Conservation (phyloP, 352 stramenopile species). For the Phytophthora pini region DNA sequence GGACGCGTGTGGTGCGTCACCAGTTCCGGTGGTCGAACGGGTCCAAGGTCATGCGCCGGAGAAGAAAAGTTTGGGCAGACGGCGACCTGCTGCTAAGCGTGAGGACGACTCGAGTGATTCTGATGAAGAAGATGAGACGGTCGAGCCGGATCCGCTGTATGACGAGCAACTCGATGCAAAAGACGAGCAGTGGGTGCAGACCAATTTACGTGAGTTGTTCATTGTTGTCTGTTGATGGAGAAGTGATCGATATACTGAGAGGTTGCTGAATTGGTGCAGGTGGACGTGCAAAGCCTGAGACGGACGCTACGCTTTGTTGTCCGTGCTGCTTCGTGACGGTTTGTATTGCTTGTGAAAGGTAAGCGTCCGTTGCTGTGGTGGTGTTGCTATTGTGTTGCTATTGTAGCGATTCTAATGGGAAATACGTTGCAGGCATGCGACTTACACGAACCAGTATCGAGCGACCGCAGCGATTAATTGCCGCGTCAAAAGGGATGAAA, state of each 20-base stretch:
- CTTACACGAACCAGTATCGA: constrained; percentile 78
- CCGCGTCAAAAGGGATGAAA: constrained; percentile 71
- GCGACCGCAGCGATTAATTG: constrained; percentile 70
- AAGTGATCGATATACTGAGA: constrained; percentile 1
- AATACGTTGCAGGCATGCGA: constrained; percentile 47
- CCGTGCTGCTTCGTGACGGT: constrained; percentile 85
- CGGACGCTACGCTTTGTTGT: constrained; percentile 73
- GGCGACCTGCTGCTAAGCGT: constrained; percentile 3
- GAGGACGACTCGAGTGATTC: constrained; percentile 10
- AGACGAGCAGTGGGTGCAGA: constrained; percentile 76
- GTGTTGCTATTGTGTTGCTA: constrained; percentile 3
- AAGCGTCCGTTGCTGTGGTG: not conserved
- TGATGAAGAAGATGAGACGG: constrained; percentile 22
- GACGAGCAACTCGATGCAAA: constrained; percentile 67
- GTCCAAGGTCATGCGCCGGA: constrained; percentile 41
- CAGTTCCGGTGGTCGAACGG: constrained; percentile 17
- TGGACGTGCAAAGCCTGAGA: constrained; percentile 21
- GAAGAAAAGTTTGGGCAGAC: constrained; percentile 36
- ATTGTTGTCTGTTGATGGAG: not conserved
- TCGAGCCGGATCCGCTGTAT: constrained; percentile 65
- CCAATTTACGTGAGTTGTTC: constrained; percentile 56
- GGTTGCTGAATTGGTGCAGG: constrained; percentile 16
- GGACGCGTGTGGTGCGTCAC: constrained; percentile 13
- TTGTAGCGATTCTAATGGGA: constrained; percentile 8
- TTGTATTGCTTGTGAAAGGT: constrained; percentile 78